A percentile compares a stretch with the other conserved stretches of the same genome.
phyloP scores from a whole-genome alignment of 345 rosid genomes.

The Eucalyptus globulus region DNA sequence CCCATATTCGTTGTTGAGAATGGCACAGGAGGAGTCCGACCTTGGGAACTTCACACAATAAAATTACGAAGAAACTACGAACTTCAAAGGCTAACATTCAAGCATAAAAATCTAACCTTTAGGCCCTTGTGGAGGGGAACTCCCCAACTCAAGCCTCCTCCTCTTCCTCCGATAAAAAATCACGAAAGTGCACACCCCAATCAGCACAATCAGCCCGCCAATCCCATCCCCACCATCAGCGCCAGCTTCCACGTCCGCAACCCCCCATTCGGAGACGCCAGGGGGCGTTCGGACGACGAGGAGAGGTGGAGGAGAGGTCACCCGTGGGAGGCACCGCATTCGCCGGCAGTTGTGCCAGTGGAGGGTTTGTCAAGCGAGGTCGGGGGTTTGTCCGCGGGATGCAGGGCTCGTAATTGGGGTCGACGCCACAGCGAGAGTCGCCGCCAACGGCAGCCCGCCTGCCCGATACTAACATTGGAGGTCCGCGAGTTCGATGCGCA shows the following conservation, averaged over 20 bases:
- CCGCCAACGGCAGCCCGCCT: no score
- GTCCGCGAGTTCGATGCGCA: background rate
- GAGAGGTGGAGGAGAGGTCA: background rate
- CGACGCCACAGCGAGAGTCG: accelerated
- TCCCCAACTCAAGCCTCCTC: background rate
- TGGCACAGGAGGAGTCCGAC: background rate
- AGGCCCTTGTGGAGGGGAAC: background rate
- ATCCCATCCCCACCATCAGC: constrained; percentile 3
- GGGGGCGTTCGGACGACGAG: no score
- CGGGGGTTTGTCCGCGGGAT: background rate
- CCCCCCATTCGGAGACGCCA: background rate
- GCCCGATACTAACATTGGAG: background rate
- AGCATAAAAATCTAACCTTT: background rate
- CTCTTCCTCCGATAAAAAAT: constrained; percentile 7
- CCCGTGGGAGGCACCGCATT: background rate
- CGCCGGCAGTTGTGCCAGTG: background rate
- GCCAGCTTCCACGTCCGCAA: constrained; percentile 7
- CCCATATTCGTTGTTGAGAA: background rate
- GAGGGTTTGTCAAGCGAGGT: background rate
- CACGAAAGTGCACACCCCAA: background rate
- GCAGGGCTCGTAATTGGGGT: no score
- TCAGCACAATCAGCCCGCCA: constrained; percentile 10
- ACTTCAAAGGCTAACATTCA: background rate
- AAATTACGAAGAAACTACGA: no score
- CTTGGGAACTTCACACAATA: background rate